Percentiles rank a stretch among this genome's conserved stretches.
phyloP scores from a whole-genome alignment of 441 rosid species.

The Croton setiger region DNA sequence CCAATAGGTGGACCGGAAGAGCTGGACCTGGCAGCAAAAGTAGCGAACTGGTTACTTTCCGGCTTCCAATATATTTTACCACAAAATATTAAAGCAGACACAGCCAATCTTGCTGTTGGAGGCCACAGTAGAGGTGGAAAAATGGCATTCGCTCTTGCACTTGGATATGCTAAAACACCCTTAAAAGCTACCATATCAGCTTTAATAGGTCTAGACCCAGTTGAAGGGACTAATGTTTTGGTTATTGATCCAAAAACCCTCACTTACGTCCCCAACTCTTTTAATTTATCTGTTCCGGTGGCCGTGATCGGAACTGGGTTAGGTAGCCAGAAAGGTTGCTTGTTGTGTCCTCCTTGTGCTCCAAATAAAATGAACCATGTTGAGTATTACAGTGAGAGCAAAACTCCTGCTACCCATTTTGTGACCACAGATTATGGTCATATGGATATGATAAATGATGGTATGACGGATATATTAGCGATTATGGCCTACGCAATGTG shows the following conservation, averaged over 20 bases:
- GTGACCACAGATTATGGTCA: constrained; percentile 45
- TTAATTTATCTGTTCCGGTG: constrained; percentile 37
- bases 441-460: constrained; percentile 49
- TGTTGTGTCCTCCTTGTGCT: constrained; percentile 34
- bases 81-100: constrained; percentile 18
- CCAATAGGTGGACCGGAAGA: constrained; percentile 31
- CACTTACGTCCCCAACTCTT: constrained; percentile 27
- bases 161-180: constrained; percentile 27
- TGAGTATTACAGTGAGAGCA: constrained; percentile 45
- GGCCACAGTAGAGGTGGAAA: constrained; percentile 62
- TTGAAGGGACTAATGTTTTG: constrained; percentile 22
- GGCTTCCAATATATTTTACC: constrained; percentile 29
- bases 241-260: constrained; percentile 33
- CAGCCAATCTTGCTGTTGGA: constrained; percentile 27
- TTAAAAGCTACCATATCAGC: constrained; percentile 28
- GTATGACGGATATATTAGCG: constrained; percentile 15
- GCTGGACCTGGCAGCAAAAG: constrained; percentile 33
- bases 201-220: constrained; percentile 46
- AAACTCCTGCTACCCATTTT: constrained; percentile 31
- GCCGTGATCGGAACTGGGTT: constrained; percentile 43
- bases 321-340: constrained; percentile 14
- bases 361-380: constrained; percentile 38
- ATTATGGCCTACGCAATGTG: constrained; percentile 15
- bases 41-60: constrained; percentile 38
- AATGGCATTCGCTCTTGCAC: constrained; percentile 44